Base-by-base conservation (phyloP, 2,329 filamentous ascomycete species). In the Aureobasidium sp. region DNA sequence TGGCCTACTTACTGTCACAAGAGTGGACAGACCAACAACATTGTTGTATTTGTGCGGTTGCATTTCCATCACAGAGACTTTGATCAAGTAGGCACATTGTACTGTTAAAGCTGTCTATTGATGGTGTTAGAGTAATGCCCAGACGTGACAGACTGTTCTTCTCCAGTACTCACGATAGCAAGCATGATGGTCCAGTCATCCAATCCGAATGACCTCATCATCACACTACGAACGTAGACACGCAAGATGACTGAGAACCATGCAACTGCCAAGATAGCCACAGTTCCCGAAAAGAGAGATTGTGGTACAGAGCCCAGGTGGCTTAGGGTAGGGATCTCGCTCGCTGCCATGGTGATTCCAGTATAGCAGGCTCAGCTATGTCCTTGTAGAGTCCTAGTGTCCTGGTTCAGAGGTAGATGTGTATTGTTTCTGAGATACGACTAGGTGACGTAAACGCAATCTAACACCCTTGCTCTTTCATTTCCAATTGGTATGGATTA, bases 201-300 rank as follows among this genome's bases (percentile, higher is more conserved):
- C 60, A 52, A 50, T 14, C 60, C 60, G 17, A 62, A 48, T 4
- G 50, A 57, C 22, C 33, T 53, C 22, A 56, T 54, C 49, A 65
- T 56, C 12, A 60, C 42, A n/a, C 40, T 49, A 1, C 64, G 59
- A 27, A 61, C 60, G 31, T 64, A 65, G 29, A 60, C 44, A 5
- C 64, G 59, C 19, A 65, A 19, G 7, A 48, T 14, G 1, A 62
- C 47, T 19, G 62, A 49, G 19, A 64, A 44, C 33, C 58, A 62
- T 29, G 58, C 60, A 15, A 65, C 17, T 19, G 57, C 19, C 17
- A 65, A 33, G 29, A 63, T 45, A 19, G 61, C 42, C 27, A 62
- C 45, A 11, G 57, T 42, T 17, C 44, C 57, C 17, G 35, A 17
- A 14, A 49, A 60, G 14, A 60, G 35, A 5, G 44, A 31, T 17